These are phyloP conservation scores for Datura wrightii DNA, from an alignment of 257 asterid genomes.

Conservation along the genomic window DNA sequence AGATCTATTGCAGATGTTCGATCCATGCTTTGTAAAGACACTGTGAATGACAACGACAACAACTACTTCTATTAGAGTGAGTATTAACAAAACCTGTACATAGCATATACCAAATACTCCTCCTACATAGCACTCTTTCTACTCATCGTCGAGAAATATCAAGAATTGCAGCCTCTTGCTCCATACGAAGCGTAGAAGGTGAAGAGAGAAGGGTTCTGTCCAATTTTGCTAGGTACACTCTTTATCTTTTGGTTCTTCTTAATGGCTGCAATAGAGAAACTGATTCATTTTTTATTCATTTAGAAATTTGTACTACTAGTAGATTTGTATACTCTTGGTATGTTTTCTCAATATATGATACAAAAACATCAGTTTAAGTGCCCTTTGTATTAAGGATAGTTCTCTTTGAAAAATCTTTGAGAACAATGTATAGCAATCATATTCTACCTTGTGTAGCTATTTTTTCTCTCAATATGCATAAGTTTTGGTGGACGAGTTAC, in stretches of 20 bases:
- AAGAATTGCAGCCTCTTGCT: not conserved
- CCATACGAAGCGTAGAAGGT: not conserved
- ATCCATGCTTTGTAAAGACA: conserved; percentile 84
- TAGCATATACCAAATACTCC: not conserved
- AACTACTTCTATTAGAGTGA: conserved; percentile 61
- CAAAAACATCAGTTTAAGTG: no score
- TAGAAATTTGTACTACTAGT: not conserved
- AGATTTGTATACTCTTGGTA: not conserved
- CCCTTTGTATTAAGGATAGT: no score
- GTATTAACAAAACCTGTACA: not conserved
- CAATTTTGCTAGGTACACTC: conserved; percentile 17
- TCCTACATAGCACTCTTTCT: not conserved
- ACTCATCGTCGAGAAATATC: not conserved
- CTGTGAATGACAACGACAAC: conserved; percentile 62
- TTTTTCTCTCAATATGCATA: no score
- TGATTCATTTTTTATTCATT: conserved; percentile 22
- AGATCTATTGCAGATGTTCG: conserved; percentile 77
- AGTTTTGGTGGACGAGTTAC: no score
- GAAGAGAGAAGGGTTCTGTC: not conserved
- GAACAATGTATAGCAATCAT: no score
- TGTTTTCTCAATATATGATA: not conserved
- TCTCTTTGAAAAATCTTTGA: no score
- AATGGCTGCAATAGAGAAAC: not conserved
- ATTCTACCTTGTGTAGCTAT: no score
- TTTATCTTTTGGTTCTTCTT: not conserved